These are phyloP conservation scores for Gossypium trilobum DNA, from an alignment of 441 rosid genomes.

Conservation along the genomic window DNA sequence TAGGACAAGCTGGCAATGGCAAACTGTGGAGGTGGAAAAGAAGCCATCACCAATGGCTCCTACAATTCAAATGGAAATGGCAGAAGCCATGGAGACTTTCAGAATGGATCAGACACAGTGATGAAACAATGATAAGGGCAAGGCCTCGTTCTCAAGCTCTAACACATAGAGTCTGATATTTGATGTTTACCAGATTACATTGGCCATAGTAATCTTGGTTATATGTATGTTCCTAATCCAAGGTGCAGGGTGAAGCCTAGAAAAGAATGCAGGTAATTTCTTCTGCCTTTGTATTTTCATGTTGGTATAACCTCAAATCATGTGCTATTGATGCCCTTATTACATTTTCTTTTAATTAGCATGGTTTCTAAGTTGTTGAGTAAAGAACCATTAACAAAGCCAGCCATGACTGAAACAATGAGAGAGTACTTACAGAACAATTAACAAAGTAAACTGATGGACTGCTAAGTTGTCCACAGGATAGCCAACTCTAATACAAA, in stretches of 20 bases:
- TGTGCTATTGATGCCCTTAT: background rate
- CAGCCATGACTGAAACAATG: no score
- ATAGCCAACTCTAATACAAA: background rate
- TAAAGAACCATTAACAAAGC: no score
- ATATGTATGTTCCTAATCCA: slow-evolving; percentile 25
- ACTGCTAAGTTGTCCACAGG: background rate
- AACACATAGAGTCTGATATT: slow-evolving; percentile 27
- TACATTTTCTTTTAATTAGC: background rate
- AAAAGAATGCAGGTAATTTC: slow-evolving; percentile 40
- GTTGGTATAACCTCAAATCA: background rate
- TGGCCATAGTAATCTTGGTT: slow-evolving; percentile 29
- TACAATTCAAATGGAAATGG: slow-evolving; percentile 99
- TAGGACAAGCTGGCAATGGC: slow-evolving; percentile 80
- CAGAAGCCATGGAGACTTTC: slow-evolving; percentile 98
- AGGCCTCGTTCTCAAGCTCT: slow-evolving; percentile 55
- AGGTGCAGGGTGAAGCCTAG: slow-evolving; percentile 22
- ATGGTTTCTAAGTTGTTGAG: background rate
- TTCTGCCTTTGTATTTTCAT: background rate
- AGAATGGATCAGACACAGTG: slow-evolving; percentile 80
- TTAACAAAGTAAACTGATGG: background rate
- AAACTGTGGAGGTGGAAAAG: slow-evolving; percentile 99
- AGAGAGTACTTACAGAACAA: background rate
- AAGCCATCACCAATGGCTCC: slow-evolving; percentile 92
- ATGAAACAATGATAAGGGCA: slow-evolving; percentile 60
- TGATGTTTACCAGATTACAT: slow-evolving; percentile 17